A percentile compares a stretch with the other conserved stretches of the same genome.
Conservation (phyloP, 148 eudicot genomes). For the Spergularia marina region DNA sequence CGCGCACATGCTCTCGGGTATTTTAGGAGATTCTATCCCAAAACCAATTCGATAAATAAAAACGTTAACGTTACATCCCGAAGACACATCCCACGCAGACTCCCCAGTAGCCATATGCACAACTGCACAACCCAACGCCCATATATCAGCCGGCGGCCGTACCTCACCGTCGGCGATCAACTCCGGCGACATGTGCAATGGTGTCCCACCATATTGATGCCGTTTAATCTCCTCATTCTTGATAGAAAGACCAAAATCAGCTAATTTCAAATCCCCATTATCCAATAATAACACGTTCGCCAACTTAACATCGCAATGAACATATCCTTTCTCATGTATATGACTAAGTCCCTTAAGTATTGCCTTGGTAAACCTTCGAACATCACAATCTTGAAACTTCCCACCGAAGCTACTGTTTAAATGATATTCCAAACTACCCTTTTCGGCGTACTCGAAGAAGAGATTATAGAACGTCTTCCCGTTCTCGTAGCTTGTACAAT, state of each 20-base stretch:
- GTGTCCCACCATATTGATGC: slow-evolving; percentile 67
- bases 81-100: slow-evolving; percentile 37
- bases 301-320: slow-evolving; percentile 78
- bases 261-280: slow-evolving; percentile 45
- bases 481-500: slow-evolving; percentile 37
- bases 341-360: slow-evolving; percentile 51
- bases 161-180: slow-evolving; percentile 44
- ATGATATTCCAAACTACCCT: slow-evolving; percentile 50
- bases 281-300: slow-evolving; percentile 50
- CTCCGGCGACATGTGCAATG: slow-evolving; percentile 92
- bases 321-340: slow-evolving; percentile 60
- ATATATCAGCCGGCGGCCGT: slow-evolving; percentile 57
- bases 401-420: slow-evolving; percentile 22
- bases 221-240: slow-evolving; percentile 20
- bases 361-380: slow-evolving; percentile 40
- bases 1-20: slow-evolving; percentile 43
- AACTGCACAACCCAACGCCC: slow-evolving; percentile 86
- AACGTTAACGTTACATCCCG: slow-evolving; percentile 39
- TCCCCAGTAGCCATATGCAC: slow-evolving; percentile 56
- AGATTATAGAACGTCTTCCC: slow-evolving; percentile 53
- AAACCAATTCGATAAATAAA: slow-evolving; percentile 58
- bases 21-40: slow-evolving; percentile 52
- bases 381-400: slow-evolving; percentile 37
- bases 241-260: slow-evolving; percentile 83
- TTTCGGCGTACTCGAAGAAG: slow-evolving; percentile 63